Evolutionary conservation across 257 asterid genomes (phyloP).

Genomic region (Pogostemon cablin): DNA sequence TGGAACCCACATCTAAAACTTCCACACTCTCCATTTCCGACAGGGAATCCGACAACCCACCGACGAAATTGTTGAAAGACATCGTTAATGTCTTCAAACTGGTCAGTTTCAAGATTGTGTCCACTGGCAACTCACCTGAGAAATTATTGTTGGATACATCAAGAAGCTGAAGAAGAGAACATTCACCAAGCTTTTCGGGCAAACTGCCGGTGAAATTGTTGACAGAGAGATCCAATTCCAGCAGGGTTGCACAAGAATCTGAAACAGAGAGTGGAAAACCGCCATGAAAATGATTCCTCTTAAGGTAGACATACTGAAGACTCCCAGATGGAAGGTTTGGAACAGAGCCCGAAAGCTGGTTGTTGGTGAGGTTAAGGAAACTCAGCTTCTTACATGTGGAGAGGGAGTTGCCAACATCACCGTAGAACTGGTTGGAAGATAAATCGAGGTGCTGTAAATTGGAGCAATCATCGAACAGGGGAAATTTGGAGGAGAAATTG

Average conservation of each 20-base stretch:
- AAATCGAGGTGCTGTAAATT: conserved; percentile 67
- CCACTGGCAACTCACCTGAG: conserved; percentile 74
- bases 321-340: conserved; percentile 55
- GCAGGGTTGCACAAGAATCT: conserved; percentile 60
- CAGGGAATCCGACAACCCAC: conserved; percentile 67
- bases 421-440: conserved; percentile 68
- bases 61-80: conserved; percentile 70
- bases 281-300: conserved; percentile 58
- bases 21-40: conserved; percentile 56
- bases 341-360: conserved; percentile 55
- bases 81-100: conserved; percentile 56
- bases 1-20: conserved; percentile 82
- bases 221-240: conserved; percentile 68
- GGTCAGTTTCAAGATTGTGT: conserved; percentile 54
- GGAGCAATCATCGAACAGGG: conserved; percentile 55
- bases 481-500: conserved; percentile 64
- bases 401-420: conserved; percentile 59
- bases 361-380: conserved; percentile 77
- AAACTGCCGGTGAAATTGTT: conserved; percentile 65
- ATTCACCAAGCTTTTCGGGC: conserved; percentile 59
- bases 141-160: conserved; percentile 68
- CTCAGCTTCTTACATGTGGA: conserved; percentile 57
- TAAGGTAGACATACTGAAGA: conserved; percentile 62
- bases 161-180: conserved; percentile 64
- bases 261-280: conserved; percentile 45